phyloP scores from a whole-genome alignment of 768 basidiomycete species.

The Rubroboletus pulcherrimus region DNA sequence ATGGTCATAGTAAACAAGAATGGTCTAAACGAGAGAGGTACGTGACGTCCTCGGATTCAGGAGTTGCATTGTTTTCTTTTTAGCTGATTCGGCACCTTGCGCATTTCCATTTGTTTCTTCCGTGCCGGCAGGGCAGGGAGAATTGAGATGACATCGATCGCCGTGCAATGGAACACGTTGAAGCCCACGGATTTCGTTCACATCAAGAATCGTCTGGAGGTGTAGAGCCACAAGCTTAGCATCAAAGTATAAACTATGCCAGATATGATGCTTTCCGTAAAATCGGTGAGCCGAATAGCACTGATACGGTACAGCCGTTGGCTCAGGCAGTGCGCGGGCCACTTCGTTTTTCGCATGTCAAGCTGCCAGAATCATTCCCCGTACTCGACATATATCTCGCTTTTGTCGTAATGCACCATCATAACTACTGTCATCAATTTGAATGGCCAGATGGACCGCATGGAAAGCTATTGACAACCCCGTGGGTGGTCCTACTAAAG shows the following conservation, averaged over 20 bases:
- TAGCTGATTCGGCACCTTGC: slow-evolving; percentile 8
- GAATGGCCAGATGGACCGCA: neutral
- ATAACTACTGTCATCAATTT: neutral
- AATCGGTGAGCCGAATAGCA: slow-evolving; percentile 1
- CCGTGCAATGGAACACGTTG: slow-evolving; percentile 47
- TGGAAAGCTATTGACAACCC: neutral
- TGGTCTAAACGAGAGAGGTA: slow-evolving; percentile 59
- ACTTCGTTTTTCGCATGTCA: slow-evolving; percentile 5
- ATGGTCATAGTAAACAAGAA: slow-evolving; percentile 47
- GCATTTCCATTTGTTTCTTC: neutral
- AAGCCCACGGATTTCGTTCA: slow-evolving; percentile 48
- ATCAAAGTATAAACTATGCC: slow-evolving; percentile 20
- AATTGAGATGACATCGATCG: slow-evolving; percentile 49
- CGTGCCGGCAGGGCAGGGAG: slow-evolving; percentile 46
- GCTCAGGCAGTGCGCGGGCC: slow-evolving; percentile 2
- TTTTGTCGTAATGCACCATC: slow-evolving; percentile 17
- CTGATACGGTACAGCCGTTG: neutral
- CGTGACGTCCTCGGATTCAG: slow-evolving; percentile 23
- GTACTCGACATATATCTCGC: neutral
- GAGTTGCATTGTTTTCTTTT: neutral
- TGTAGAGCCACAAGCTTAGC: slow-evolving; percentile 17
- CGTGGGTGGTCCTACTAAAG: slow-evolving; percentile 38
- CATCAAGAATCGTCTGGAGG: slow-evolving; percentile 53
- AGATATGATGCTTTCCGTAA: slow-evolving; percentile 15
- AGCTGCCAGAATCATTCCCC: neutral